Percentiles rank a stretch among this genome's conserved stretches.
Evolutionary conservation across 1,139 yeast species (phyloP).

Genomic region (Zygosaccharomyces sapae): DNA sequence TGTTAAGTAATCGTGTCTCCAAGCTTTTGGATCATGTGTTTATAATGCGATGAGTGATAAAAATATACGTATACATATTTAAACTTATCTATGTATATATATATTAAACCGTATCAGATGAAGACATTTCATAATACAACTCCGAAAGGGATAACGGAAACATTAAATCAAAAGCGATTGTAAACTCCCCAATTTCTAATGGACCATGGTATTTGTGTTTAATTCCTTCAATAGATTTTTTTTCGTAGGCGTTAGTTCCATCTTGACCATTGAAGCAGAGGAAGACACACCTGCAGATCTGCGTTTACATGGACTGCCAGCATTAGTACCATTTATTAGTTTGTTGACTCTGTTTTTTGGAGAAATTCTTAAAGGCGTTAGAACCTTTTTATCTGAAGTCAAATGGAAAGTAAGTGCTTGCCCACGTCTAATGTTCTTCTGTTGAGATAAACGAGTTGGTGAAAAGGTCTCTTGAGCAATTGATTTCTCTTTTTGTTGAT

Average conservation of each 20-base stretch:
- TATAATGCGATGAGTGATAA: neutral
- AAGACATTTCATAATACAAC: conserved; percentile 3
- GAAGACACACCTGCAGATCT: conserved; percentile 8
- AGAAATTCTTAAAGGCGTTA: conserved; percentile 33
- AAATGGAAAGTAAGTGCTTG: conserved; percentile 35
- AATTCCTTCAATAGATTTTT: conserved; percentile 22
- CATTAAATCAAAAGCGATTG: neutral
- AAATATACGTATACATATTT: neutral
- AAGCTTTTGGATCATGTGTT: neutral
- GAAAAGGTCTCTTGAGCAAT: conserved; percentile 6
- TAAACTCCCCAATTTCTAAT: conserved; percentile 4
- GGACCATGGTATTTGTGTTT: conserved; percentile 20
- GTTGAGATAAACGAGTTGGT: conserved; percentile 13
- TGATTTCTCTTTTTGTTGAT: conserved; percentile 1
- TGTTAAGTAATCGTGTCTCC: neutral
- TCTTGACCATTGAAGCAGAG: conserved; percentile 5
- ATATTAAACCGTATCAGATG: neutral
- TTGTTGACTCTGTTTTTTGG: conserved; percentile 35
- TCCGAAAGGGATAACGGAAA: neutral
- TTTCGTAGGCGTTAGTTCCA: conserved; percentile 17
- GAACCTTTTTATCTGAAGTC: conserved; percentile 29
- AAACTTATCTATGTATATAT: neutral
- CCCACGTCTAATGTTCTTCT: conserved; percentile 23
- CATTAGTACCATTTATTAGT: conserved; percentile 26
- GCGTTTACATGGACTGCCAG: conserved; percentile 8